These are phyloP conservation scores for Fusarium sp. DNA, from an alignment of 2,329 filamentous ascomycete genomes.

Conservation along the genomic window DNA sequence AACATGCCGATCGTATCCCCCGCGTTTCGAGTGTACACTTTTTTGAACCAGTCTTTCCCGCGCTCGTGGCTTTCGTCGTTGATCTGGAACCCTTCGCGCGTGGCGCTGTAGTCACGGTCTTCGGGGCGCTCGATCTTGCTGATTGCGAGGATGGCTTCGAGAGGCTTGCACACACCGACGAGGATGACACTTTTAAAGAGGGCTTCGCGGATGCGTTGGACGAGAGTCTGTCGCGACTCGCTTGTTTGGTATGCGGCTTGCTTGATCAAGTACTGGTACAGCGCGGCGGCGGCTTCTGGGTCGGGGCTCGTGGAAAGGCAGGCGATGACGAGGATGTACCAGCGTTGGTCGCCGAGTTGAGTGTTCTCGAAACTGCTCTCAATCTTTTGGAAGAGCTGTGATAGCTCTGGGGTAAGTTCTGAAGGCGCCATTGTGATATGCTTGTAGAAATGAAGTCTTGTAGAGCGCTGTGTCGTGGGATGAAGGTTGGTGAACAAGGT, in stretches of 20 bases:
- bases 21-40: slow-evolving; percentile 66
- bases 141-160: slow-evolving; percentile 70
- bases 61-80: slow-evolving; percentile 65
- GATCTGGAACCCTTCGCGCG: slow-evolving; percentile 68
- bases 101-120: slow-evolving; percentile 67
- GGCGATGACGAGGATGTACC: slow-evolving; percentile 37
- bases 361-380: slow-evolving; percentile 31
- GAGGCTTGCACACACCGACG: slow-evolving; percentile 71
- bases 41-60: slow-evolving; percentile 66
- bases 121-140: slow-evolving; percentile 61
- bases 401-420: slow-evolving; percentile 18
- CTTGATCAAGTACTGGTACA: slow-evolving; percentile 47
- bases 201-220: slow-evolving; percentile 66
- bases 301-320: slow-evolving; percentile 37
- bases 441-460: not conserved
- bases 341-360: slow-evolving; percentile 28
- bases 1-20: slow-evolving; percentile 50
- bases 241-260: slow-evolving; percentile 57
- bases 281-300: slow-evolving; percentile 29
- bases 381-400: slow-evolving; percentile 27
- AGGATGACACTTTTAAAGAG: slow-evolving; percentile 69
- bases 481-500: not conserved
- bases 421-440: slow-evolving; percentile 15
- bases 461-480: not conserved
- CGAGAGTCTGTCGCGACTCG: slow-evolving; percentile 58